Evolutionary conservation across 176 grass and related monocot species (phyloP).

Genomic region (Musa beccarii): DNA sequence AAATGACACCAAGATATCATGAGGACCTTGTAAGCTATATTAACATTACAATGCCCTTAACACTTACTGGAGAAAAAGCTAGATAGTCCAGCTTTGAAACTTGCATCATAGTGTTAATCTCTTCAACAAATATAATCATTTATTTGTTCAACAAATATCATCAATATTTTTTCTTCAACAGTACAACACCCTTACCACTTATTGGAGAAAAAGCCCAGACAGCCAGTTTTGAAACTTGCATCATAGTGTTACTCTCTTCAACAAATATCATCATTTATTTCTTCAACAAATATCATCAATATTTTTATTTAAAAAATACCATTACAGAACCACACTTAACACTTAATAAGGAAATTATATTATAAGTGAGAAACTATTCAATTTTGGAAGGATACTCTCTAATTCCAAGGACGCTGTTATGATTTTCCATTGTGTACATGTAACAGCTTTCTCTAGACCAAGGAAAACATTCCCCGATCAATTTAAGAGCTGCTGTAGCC

Average conservation of each 20-base stretch:
- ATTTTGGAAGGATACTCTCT: constrained; percentile 82
- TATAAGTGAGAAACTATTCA: neutral
- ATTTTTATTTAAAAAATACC: neutral
- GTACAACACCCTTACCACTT: neutral
- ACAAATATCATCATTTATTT: too few relatives aligned
- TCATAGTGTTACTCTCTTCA: too few relatives aligned
- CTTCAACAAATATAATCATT: too few relatives aligned
- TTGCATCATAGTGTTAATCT: too few relatives aligned
- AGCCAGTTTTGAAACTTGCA: too few relatives aligned
- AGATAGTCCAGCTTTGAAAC: too few relatives aligned
- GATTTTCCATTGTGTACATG: constrained; percentile 90
- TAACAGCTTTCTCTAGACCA: constrained; percentile 83
- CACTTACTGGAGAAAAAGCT: neutral
- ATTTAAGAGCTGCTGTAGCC: constrained; percentile 76
- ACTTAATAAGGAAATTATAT: neutral
- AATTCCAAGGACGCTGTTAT: constrained; percentile 97
- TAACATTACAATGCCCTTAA: neutral
- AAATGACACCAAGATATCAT: too few relatives aligned
- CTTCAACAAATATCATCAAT: too few relatives aligned
- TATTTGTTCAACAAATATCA: too few relatives aligned
- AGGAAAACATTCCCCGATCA: constrained; percentile 91
- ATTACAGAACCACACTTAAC: neutral
- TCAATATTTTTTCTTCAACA: too few relatives aligned
- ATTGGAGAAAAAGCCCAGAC: neutral
- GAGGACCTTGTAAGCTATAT: too few relatives aligned